phyloP scores from a whole-genome alignment of 192 early-diverging fungal genomes.

The Umbelopsis isabellina region DNA sequence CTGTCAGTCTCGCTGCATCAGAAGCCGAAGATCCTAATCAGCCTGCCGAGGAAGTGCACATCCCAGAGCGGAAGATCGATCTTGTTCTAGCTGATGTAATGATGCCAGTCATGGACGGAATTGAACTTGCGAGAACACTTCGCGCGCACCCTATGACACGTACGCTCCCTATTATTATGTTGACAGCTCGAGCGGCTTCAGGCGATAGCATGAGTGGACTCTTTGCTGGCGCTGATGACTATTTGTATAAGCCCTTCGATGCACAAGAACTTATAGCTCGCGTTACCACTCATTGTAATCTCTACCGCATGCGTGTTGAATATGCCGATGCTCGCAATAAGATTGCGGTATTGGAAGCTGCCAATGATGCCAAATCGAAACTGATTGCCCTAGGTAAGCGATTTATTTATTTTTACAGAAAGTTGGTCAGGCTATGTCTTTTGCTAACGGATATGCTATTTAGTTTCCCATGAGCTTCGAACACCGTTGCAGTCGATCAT shows the following conservation, averaged over 20 bases:
- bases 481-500: constrained; percentile 4
- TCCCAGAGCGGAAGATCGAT: constrained; percentile 14
- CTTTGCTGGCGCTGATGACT: constrained; percentile 62
- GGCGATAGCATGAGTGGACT: constrained; percentile 55
- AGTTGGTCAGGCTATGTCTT: too few relatives aligned
- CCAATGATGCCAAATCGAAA: background rate
- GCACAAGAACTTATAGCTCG: constrained; percentile 58
- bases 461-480: constrained; percentile 8
- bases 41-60: background rate
- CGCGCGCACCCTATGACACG: constrained; percentile 38
- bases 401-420: too few relatives aligned
- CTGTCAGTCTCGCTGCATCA: constrained; percentile 1
- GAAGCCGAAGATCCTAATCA: background rate
- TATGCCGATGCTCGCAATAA: constrained; percentile 26
- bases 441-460: too few relatives aligned
- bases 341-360: constrained; percentile 2
- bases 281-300: constrained; percentile 55
- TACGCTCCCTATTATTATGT: constrained; percentile 59
- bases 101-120: constrained; percentile 70
- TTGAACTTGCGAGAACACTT: constrained; percentile 48
- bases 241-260: constrained; percentile 53
- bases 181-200: constrained; percentile 58
- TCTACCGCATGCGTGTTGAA: constrained; percentile 47
- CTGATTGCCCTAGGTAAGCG: constrained; percentile 2
- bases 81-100: constrained; percentile 49